Evolutionary conservation across 257 asterid species (phyloP), one percentile per base, ranked within the genome.

Genomic region (Verbena officinalis): DNA sequence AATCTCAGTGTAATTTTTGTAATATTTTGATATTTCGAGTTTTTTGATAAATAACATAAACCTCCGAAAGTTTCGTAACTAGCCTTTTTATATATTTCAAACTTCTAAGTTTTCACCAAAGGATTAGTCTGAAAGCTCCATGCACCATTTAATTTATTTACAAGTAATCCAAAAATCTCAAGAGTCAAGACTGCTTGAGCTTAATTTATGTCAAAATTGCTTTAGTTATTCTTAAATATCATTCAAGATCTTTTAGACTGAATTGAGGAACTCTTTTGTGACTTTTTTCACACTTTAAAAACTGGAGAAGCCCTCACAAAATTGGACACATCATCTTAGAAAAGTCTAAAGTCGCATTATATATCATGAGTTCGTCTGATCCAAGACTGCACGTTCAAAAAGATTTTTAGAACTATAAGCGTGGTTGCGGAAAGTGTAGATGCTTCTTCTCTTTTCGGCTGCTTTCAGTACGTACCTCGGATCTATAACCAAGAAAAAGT

Each of bases 401-500:
- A 14, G 12, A 27, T 15, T 27, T 27, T 13, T 23, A 10, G 15
- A 17, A 24, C 5, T 8, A 16, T 4, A 40, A 23, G 64, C 74
- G 62, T 70, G 75, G 61, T 10, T 61, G 55, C 61, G 46, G 61
- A 71, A 71, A 71, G 66, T 63, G 13, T 46, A 50, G 60, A 55
- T 48, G 66, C 59, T 44, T 62, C 65, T 45, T 33, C 23, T 34
- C 36, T 24, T 60, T 23, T 20, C n/a, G 31, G 5, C 22, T 17
- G 3, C 31, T 27, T 62, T 20, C 36, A 46, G 13, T 49, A 4
- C 59, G 51, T 13, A 23, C 75, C 69, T 70, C 59, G 65, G 59
- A 70, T 70, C 70, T 11, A 54, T 54, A 52, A 53, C 51, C 59
- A n/a, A n/a, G n/a, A n/a, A n/a, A n/a, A n/a, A n/a, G n/a, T n/a